These are phyloP conservation scores for Fusarium chuoi DNA, from an alignment of 2,329 filamentous ascomycete species.

Conservation along the genomic window DNA sequence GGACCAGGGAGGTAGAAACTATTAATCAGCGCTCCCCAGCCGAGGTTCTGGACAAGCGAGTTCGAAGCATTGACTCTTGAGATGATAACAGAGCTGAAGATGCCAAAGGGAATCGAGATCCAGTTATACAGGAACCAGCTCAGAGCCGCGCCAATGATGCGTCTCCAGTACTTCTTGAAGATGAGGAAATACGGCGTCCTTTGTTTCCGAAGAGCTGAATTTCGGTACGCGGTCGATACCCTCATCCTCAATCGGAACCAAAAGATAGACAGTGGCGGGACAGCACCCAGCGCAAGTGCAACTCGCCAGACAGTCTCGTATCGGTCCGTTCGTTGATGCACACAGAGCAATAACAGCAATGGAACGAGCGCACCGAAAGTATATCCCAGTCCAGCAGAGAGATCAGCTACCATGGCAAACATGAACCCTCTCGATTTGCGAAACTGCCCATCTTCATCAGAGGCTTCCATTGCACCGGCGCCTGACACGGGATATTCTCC, in stretches of 20 bases:
- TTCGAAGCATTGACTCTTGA: constrained; percentile 8
- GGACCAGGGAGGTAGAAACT: background rate
- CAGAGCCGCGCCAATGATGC: background rate
- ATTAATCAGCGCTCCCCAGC: constrained; percentile 3
- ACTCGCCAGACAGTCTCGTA: constrained; percentile 1
- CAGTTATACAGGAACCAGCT: constrained; percentile 12
- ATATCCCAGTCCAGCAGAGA: background rate
- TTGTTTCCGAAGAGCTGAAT: background rate
- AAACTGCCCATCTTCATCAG: constrained; percentile 9
- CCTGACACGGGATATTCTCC: constrained; percentile 13
- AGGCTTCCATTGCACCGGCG: background rate
- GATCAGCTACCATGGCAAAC: constrained; percentile 11
- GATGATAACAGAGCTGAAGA: background rate
- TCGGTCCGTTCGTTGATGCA: background rate
- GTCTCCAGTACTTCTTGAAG: constrained; percentile 7
- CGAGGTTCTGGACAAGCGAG: constrained; percentile 2
- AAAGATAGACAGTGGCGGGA: constrained; percentile 3
- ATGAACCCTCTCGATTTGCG: constrained; percentile 8
- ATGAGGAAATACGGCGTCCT: background rate
- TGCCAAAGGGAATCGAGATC: constrained; percentile 5
- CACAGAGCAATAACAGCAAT: background rate
- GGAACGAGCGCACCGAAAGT: constrained; percentile 3
- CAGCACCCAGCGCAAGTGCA: background rate
- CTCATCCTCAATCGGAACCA: constrained; percentile 16
- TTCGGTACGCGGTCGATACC: background rate